Evolutionary conservation across 306 rosid species (phyloP), one percentile per base, ranked within the genome.

Genomic region (Fragaria vesca): DNA sequence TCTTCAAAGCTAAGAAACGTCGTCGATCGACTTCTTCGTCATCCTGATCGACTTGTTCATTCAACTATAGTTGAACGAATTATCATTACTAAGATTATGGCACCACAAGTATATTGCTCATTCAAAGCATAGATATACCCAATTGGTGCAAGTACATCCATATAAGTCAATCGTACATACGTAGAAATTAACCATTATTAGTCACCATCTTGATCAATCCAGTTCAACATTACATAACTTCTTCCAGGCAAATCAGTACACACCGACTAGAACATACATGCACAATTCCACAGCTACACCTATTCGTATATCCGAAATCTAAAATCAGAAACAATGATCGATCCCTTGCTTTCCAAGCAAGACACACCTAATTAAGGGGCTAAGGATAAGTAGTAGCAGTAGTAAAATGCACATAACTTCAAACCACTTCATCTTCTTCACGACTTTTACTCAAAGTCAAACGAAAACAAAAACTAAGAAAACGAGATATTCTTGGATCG

Each of bases 381-480:
- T 12, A 47, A 30, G 34, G n/a, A 32, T 73, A 50, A 20, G 45
- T 46, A 68, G 57, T 21, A 66, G 52, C 13, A 48, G 32, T 38
- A 8, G 61, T 32, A 32, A 32, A 12, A 55, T 66, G 11, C 15
- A 16, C 68, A 69, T 72, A 69, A 69, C 78, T 61, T 80, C 62
- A 52, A 67, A 72, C 47, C 24, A 26, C 36, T 43, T 21, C 52
- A 21, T 38, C 77, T 60, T 38, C 28, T 74, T 74, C 58, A 74
- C 4, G 71, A 75, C 74, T 69, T 80, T 54, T 40, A 1, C 45
- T 42, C 70, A 30, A 67, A 69, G 83, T 86, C 77, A 86, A 57
- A 52, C 30, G 81, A 18, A 9, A 30, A 30, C 10, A 8, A 16
- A 62, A 30, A 15, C 42, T 1, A 4, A 16, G 5, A 15, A 48